Base-by-base conservation (phyloP, 2,329 filamentous ascomycete genomes). In the Graphilbum fragrans region DNA sequence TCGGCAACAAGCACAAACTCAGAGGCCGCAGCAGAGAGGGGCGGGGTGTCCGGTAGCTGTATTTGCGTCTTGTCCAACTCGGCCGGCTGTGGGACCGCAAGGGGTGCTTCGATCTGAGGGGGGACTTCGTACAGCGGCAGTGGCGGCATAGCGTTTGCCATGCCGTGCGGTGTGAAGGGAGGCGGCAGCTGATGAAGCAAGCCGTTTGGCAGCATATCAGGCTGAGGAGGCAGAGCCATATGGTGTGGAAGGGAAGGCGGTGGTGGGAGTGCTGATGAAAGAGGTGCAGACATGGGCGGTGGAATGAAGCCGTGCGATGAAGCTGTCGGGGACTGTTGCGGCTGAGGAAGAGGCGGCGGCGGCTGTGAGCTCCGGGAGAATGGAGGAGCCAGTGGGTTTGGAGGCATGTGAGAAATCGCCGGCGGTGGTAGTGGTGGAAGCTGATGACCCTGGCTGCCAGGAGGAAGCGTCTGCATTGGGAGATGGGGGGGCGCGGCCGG, bases 161-260 rank as follows among this genome's bases (percentile, higher is more conserved):
- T 10, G 29, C 29, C 29, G 12, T 31, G 6, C 6, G 29, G 29
- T 10, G n/a, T 16, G 14, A 31, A 31, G 5, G 29, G 5, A 5
- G 29, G 29, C 14, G 29, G 29, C 8, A 31, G 29, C 12, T 31
- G 29, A 5, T 31, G 29, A 5, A 16, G 29, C 6, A 14, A 27
- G 25, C 25, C 8, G 25, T 7, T 27, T 27, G 25, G 25, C 23
- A 12, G 23, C 23, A 27, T 27, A 27, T 27, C 23, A 12, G 23
- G 23, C 23, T 27, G 23, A 7, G 12, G 7, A 7, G 23, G 44
- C 52, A 54, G 55, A 53, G 57, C 43, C 19, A 23, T 25, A 10
- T 43, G 41, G 7, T 37, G 42, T 18, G 23, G 41, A 11, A 17
- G 14, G n/a, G 6, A 12, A 6, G 20, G 18, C 23, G 23, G 18